phyloP scores from a whole-genome alignment of 306 rosid species.

The Castanea sativa region DNA sequence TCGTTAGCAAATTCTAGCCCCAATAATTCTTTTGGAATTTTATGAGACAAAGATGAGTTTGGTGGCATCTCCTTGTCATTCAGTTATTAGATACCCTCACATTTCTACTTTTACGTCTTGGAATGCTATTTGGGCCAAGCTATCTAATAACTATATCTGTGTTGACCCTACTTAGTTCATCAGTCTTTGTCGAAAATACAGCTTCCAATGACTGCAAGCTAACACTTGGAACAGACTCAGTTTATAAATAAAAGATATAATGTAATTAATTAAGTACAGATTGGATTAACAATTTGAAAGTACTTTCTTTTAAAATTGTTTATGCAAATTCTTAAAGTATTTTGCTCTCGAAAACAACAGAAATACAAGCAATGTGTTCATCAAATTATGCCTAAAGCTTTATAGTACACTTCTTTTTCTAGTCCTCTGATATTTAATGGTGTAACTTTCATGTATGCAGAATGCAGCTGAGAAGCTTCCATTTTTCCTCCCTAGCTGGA shows the following conservation, averaged over 20 bases:
- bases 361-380: not conserved
- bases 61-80: slow-evolving; percentile 62
- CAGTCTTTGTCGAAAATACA: slow-evolving; percentile 7
- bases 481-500: slow-evolving; percentile 64
- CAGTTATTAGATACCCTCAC: slow-evolving; percentile 37
- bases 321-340: no score
- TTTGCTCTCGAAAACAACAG: not conserved
- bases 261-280: not conserved
- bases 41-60: slow-evolving; percentile 31
- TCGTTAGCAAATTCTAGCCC: slow-evolving; percentile 35
- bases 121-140: slow-evolving; percentile 27
- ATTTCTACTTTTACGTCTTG: slow-evolving; percentile 15
- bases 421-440: no score
- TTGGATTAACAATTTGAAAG: not conserved
- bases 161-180: slow-evolving; percentile 29
- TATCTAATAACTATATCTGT: not conserved
- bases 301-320: not conserved
- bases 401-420: not conserved
- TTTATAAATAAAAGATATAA: not conserved
- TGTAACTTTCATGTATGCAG: slow-evolving; percentile 29
- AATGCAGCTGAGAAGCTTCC: slow-evolving; percentile 92
- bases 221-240: slow-evolving; percentile 1
- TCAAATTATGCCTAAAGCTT: not conserved
- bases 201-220: slow-evolving; percentile 13
- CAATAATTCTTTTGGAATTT: slow-evolving; percentile 37